Percentiles rank a stretch among this genome's conserved stretches.
These are phyloP conservation scores for Capsicum rhomboideum DNA, from an alignment of 257 asterid species.

Conservation along the genomic window DNA sequence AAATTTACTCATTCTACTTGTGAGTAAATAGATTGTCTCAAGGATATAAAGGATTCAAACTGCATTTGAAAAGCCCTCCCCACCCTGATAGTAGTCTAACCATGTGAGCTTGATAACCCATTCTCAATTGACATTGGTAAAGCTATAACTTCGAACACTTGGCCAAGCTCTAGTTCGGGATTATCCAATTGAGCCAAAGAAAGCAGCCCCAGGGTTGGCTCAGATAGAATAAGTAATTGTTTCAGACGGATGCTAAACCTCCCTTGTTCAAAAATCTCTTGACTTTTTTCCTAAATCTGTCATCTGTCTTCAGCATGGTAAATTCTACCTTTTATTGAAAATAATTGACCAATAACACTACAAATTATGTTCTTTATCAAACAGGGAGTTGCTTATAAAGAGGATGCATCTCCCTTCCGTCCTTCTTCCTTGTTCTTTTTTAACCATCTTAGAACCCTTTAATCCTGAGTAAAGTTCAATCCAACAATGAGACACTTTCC, in stretches of 20 bases:
- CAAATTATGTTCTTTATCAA: not conserved
- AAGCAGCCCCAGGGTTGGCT: not conserved
- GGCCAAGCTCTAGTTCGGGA: not conserved
- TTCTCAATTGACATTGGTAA: not conserved
- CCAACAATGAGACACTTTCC: not conserved
- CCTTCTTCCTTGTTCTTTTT: not conserved
- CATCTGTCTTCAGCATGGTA: not conserved
- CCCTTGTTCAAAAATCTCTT: not conserved
- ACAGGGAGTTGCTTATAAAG: not conserved
- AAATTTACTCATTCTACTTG: not conserved
- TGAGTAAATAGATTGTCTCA: not conserved
- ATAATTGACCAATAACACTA: not conserved
- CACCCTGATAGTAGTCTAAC: not conserved
- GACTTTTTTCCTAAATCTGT: not conserved
- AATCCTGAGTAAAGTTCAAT: not conserved
- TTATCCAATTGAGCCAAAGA: not conserved
- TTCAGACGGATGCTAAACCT: not conserved
- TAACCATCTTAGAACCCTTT: not conserved
- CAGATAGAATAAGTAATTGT: not conserved
- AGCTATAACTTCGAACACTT: not conserved
- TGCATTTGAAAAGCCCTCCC: not conserved
- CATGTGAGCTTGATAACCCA: not conserved
- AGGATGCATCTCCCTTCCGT: not conserved
- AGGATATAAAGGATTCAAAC: not conserved
- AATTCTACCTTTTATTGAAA: not conserved